Evolutionary conservation across 163 green algal species (phyloP), one percentile per base, ranked within the genome.

Genomic region (Botryococcus braunii): DNA sequence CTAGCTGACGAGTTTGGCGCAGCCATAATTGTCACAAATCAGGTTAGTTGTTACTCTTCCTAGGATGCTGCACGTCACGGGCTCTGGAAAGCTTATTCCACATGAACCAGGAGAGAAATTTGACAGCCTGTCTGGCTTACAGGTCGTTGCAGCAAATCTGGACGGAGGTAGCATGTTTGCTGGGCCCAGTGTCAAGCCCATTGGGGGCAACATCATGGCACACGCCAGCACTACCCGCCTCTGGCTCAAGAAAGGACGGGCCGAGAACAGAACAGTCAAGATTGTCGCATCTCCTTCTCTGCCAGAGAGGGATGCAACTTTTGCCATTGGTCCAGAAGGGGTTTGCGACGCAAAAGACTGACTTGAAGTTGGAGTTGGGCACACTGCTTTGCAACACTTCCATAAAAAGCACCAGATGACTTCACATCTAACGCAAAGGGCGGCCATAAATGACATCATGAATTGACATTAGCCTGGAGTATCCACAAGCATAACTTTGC

Each of bases 171-270:
- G 69, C 29, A 93, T 94, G 82, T 97, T 97, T 86, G 84, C 86
- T n/a, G 92, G 86, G 0, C 89, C 87, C 2, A 73, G 76, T 27
- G 72, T 98, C 29, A 98, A 98, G 83, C 90, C 95, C n/a, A 97
- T 99, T 65, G 95, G 95, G 34, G 95, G 95, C 66, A 97, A 99
- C 82, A 99, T 99, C 81, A 97, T 99, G 89, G 95, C 95, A n/a
- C 95, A 99, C 78, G 93, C 94, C 27, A 93, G 92, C 29, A 99
- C 94, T 36, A 99, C 94, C 0, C 79, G 95, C 1, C 80, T 99
- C 35, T 84, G 72, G 68, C 71, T 98, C 29, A 89, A 88, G 68
- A 98, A 98, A 73, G 93, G 91, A 0, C 72, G 88, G 1, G 89
- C 85, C 17, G 93, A 97, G 49, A 95, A 88, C 72, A 79, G 94